A percentile compares a stretch with the other conserved stretches of the same genome.
Conservation (phyloP, 2,329 filamentous ascomycete genomes). For the Dactylellina haptotyla region DNA sequence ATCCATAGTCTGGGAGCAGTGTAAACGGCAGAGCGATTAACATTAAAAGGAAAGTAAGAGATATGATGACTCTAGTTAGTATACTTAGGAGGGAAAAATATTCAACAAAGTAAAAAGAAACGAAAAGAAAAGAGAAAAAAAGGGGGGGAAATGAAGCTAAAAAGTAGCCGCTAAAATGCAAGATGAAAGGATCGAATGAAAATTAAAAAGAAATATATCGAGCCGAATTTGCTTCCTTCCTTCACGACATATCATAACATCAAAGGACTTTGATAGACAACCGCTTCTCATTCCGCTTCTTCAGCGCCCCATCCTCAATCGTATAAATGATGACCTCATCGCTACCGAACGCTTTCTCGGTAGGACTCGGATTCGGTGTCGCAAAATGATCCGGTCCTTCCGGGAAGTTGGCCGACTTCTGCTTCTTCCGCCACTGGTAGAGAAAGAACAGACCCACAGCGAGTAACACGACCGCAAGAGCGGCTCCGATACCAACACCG, state of each 20-base stretch:
- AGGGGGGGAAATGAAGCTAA: neutral
- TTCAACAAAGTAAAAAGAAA: neutral
- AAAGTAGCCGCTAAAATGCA: neutral
- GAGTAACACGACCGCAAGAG: neutral
- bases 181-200: no score
- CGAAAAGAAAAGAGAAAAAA: neutral
- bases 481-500: constrained; percentile 15
- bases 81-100: neutral
- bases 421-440: constrained; percentile 22
- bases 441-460: neutral
- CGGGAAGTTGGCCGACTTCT: constrained; percentile 23
- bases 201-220: no score
- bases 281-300: constrained; percentile 31
- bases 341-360: constrained; percentile 17
- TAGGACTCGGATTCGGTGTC: constrained; percentile 23
- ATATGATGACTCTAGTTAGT: neutral
- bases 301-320: constrained; percentile 26
- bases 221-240: no score
- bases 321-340: constrained; percentile 31
- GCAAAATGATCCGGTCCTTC: constrained; percentile 34
- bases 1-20: no score
- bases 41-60: neutral
- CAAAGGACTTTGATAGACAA: constrained; percentile 4
- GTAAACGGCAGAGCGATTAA: no score
- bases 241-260: no score